Conservation (phyloP, 2,329 filamentous ascomycete species). For the Pseudocercospora pini-densiflorae region DNA sequence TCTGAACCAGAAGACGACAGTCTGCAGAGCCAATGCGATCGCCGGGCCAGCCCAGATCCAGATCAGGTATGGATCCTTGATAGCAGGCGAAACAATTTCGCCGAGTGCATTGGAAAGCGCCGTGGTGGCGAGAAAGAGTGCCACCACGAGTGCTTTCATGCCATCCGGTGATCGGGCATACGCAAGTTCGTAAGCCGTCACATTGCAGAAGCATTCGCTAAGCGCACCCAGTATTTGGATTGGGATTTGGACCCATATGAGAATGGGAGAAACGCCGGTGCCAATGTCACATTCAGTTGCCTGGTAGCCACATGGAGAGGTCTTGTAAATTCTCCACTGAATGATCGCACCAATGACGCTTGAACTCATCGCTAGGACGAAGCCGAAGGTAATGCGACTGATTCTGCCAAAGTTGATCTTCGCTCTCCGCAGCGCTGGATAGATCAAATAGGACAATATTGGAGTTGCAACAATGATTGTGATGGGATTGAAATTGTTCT, state of each 20-base stretch:
- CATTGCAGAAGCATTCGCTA: slow-evolving; percentile 45
- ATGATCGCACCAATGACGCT: slow-evolving; percentile 58
- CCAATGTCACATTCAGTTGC: slow-evolving; percentile 26
- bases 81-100: slow-evolving; percentile 50
- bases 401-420: slow-evolving; percentile 52
- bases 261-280: slow-evolving; percentile 23
- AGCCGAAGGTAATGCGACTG: slow-evolving; percentile 55
- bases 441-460: slow-evolving; percentile 45
- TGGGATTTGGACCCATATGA: slow-evolving; percentile 35
- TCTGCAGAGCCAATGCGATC: slow-evolving; percentile 54
- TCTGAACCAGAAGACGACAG: slow-evolving; percentile 52
- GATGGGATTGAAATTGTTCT: slow-evolving; percentile 50
- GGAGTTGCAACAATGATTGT: slow-evolving; percentile 51
- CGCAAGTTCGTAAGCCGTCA: slow-evolving; percentile 52
- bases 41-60: slow-evolving; percentile 42
- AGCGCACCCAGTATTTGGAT: slow-evolving; percentile 44
- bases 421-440: slow-evolving; percentile 46
- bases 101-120: slow-evolving; percentile 47
- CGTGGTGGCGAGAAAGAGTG: slow-evolving; percentile 43
- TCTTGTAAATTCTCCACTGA: slow-evolving; percentile 58
- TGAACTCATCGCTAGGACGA: slow-evolving; percentile 55
- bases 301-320: slow-evolving; percentile 53
- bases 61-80: slow-evolving; percentile 52
- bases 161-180: slow-evolving; percentile 49
- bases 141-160: slow-evolving; percentile 50